Evolutionary conservation across 495 filamentous ascomycete genomes (phyloP), one percentile per base, ranked within the genome.

Genomic region (Penicillium waksmanii): DNA sequence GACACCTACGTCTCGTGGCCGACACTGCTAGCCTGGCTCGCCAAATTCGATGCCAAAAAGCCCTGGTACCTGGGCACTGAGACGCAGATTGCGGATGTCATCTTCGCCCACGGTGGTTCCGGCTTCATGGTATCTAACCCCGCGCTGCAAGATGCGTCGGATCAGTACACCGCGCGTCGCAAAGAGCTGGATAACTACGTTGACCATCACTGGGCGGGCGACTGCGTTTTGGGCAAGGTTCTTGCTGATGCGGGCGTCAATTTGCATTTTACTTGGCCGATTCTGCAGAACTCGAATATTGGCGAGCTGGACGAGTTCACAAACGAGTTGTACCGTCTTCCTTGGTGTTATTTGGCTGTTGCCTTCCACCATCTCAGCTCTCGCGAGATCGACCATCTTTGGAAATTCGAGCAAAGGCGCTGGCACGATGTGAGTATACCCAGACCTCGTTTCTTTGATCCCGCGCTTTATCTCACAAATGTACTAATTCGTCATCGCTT

Each of bases 61-160:
- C 79, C 78, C 31, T 69, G 73, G 53, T 90, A 89, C 63, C 66
- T 87, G 34, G 87, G 88, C 21, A 85, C 84, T 36, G 78, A 83
- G 53, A 81, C 81, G 21, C 68, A 85, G 58, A 75, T 87, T 56
- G 74, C 77, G 25, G 72, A 80, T 35, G 78, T 82, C 15, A 64
- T 77, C 46, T 91, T 90, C 63, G 87, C 80, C 0, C 87, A 90
- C 68, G 87, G 87, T 40, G 89, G 87, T 0, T 85, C 84, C 13
- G 89, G 89, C 21, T 89, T 89, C 66, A 61, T 88, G 51, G 61
- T 91, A 51, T 89, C 85, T 9, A 76, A 82, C 46, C 80, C 77
- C 1, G 83, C 85, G 34, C 72, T 84, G 69, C 64, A 76, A 48
- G 64, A 67, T 23, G 76, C 77, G 4, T 76, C 84, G 59, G 64